Evolutionary conservation across 73 alveolate species (phyloP).

Genomic region (Paramecium pentaurelia): DNA sequence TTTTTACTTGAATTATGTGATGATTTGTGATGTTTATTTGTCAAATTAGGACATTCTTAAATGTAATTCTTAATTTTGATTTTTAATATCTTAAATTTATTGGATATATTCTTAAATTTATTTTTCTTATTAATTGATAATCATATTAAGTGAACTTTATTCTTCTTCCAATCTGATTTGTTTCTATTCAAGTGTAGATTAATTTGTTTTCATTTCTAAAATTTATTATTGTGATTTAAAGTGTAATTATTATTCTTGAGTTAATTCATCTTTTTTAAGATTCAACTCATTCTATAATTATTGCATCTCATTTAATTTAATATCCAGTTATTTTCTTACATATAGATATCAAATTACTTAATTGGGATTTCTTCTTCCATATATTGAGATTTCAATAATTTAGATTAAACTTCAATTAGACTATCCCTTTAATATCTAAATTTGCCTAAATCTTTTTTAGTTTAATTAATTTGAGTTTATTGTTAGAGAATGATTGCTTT

Average conservation of each 20-base stretch:
- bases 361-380: neutral
- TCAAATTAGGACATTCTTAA: neutral
- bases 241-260: neutral
- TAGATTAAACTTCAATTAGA: neutral
- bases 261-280: neutral
- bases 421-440: neutral
- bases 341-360: neutral
- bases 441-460: neutral
- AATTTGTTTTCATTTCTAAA: neutral
- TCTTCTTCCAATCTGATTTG: neutral
- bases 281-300: neutral
- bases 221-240: neutral
- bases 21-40: neutral
- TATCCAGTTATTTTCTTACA: neutral
- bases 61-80: neutral
- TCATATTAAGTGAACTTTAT: neutral
- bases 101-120: neutral
- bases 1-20: neutral
- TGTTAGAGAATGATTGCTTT: neutral
- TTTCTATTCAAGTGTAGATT: neutral
- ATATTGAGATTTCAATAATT: neutral
- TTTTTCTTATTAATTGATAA: neutral
- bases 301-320: neutral
- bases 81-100: neutral
- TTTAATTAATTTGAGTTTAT: neutral